Evolutionary conservation across 768 basidiomycete species (phyloP).

Genomic region (Lactarius vividus): DNA sequence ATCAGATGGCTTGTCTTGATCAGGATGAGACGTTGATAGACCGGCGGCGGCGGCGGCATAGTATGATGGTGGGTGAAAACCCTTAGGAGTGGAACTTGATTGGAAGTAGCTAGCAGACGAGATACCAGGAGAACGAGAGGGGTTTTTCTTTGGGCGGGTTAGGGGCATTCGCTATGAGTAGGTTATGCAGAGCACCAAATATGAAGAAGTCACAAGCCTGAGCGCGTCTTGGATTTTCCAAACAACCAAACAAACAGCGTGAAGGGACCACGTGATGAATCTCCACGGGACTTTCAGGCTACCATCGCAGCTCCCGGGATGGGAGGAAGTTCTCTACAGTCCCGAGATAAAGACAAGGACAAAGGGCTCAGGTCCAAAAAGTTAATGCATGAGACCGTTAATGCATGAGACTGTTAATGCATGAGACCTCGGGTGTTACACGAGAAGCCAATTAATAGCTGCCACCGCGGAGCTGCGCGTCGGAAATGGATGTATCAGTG

Average conservation of each 20-base stretch:
- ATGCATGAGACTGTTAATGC: too few species aligned
- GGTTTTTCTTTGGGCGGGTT: constrained; percentile 23
- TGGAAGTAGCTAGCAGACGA: constrained; percentile 23
- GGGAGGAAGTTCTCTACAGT: background rate
- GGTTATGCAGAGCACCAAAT: background rate
- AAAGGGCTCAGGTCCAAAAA: background rate
- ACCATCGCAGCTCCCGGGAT: background rate
- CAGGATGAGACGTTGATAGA: constrained; percentile 22
- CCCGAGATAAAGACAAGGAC: background rate
- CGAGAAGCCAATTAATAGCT: background rate
- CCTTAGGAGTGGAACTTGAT: constrained; percentile 26
- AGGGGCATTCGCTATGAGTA: constrained; percentile 21
- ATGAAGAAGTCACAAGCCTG: background rate
- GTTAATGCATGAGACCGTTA: background rate
- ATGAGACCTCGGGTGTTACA: background rate
- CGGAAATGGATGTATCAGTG: background rate
- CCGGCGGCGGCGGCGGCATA: constrained; percentile 40
- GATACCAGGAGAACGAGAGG: constrained; percentile 26
- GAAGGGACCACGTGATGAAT: constrained; percentile 18
- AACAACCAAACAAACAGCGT: constrained; percentile 24
- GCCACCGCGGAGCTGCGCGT: background rate
- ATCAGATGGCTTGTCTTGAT: constrained; percentile 8
- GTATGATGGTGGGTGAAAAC: constrained; percentile 37
- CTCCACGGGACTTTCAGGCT: background rate
- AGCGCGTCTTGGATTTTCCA: background rate